These are phyloP conservation scores for Flammula alnicola DNA, from an alignment of 1,284 basidiomycete genomes.

Conservation along the genomic window DNA sequence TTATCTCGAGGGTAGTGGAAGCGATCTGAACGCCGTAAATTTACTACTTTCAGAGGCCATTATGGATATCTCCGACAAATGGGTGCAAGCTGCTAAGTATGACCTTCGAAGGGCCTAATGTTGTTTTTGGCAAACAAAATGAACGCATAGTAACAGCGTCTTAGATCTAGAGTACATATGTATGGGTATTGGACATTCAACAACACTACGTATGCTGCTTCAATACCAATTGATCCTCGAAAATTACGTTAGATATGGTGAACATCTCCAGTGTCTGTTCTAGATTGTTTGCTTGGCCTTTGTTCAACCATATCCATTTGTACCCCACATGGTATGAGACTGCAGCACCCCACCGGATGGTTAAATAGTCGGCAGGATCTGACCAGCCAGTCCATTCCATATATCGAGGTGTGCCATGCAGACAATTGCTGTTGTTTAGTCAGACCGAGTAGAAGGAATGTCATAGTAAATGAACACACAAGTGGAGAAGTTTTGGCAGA, in stretches of 20 bases:
- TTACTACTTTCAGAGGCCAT: slow-evolving; percentile 57
- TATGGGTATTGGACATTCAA: no score
- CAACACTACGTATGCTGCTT: slow-evolving; percentile 4
- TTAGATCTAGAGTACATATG: no score
- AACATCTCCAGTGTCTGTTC: slow-evolving; percentile 24
- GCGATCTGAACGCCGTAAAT: slow-evolving; percentile 46
- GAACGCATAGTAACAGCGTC: no score
- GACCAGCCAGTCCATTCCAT: slow-evolving; percentile 52
- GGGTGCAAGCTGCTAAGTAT: slow-evolving; percentile 70
- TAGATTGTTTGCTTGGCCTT: slow-evolving; percentile 20
- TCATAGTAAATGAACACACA: slow-evolving; percentile 37
- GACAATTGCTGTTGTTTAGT: slow-evolving; percentile 44
- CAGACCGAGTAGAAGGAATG: slow-evolving; percentile 1
- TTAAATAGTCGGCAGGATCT: slow-evolving; percentile 42
- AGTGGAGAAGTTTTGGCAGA: slow-evolving; percentile 52
- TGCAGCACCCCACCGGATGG: slow-evolving; percentile 47
- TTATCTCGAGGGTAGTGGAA: slow-evolving; percentile 78
- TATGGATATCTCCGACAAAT: slow-evolving; percentile 61
- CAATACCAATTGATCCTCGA: slow-evolving; percentile 28
- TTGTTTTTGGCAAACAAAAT: no score
- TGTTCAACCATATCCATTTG: slow-evolving; percentile 57
- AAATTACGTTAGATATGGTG: slow-evolving; percentile 23
- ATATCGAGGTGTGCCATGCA: slow-evolving; percentile 45
- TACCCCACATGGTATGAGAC: slow-evolving; percentile 49
- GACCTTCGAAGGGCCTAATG: slow-evolving; percentile 49